Conservation (phyloP, 129 eudicot genomes). For the Glebionis coronaria region DNA sequence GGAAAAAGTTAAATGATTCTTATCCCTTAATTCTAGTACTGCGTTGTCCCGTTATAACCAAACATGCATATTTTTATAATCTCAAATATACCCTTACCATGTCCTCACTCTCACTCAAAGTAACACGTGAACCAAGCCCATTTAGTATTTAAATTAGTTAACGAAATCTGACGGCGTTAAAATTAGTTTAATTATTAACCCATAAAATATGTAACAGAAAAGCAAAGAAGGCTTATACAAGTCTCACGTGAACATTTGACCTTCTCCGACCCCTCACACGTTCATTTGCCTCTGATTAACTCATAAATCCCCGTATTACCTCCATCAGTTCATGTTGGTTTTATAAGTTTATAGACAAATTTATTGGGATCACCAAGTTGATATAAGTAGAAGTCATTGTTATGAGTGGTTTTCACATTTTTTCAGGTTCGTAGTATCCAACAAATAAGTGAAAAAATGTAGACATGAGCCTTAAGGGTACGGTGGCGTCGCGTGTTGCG, state of each 20-base stretch:
- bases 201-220: background rate
- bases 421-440: no score
- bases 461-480: no score
- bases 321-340: background rate
- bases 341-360: no score
- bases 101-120: conserved; percentile 10
- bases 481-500: no score
- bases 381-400: no score
- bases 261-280: background rate
- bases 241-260: conserved; percentile 12
- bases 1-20: conserved; percentile 3
- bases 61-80: conserved; percentile 15
- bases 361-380: no score
- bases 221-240: background rate
- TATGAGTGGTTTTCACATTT: no score
- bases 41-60: conserved; percentile 20
- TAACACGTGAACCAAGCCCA: conserved; percentile 23
- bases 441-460: no score
- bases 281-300: conserved; percentile 9
- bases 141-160: no score
- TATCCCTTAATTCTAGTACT: conserved; percentile 25
- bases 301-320: background rate
- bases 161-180: background rate
- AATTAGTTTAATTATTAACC: background rate
- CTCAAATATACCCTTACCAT: background rate